Percentiles rank a stretch among this genome's conserved stretches.
Evolutionary conservation across 371 early-diverging fungal species (phyloP).

Genomic region (Rhizopus delemar): DNA sequence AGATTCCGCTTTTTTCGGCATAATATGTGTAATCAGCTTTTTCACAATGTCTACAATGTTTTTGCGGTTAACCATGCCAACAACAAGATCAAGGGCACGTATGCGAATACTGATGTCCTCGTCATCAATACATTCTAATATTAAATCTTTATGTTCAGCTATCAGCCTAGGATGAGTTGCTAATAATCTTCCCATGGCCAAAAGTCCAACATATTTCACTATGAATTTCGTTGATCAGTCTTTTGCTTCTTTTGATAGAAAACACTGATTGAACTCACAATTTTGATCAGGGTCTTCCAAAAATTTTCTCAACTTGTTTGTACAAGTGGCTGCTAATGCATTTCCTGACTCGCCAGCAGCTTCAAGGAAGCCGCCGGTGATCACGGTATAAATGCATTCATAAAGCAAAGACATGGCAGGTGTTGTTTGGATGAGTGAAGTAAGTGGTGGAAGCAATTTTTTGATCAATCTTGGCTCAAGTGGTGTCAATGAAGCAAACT

Average conservation of each 20-base stretch:
- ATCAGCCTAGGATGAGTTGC: slow-evolving; percentile 83
- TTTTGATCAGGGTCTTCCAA: slow-evolving; percentile 92
- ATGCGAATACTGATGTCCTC: slow-evolving; percentile 88
- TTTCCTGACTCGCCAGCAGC: slow-evolving; percentile 63
- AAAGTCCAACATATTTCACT: slow-evolving; percentile 92
- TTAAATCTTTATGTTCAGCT: slow-evolving; percentile 77
- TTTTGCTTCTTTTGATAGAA: background rate
- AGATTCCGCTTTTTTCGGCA: slow-evolving; percentile 37
- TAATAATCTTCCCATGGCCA: slow-evolving; percentile 81
- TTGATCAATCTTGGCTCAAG: slow-evolving; percentile 91
- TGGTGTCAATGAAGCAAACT: slow-evolving; percentile 92
- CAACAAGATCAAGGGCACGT: slow-evolving; percentile 83
- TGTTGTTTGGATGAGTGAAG: slow-evolving; percentile 83
- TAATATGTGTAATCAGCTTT: slow-evolving; percentile 76
- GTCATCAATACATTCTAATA: slow-evolving; percentile 89
- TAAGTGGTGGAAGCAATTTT: slow-evolving; percentile 84
- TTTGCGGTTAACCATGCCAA: slow-evolving; percentile 80
- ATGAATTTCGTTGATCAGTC: background rate
- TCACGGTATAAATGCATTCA: slow-evolving; percentile 93
- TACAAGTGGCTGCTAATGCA: slow-evolving; percentile 82
- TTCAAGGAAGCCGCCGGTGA: slow-evolving; percentile 85
- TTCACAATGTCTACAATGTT: slow-evolving; percentile 83
- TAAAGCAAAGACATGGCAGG: slow-evolving; percentile 92
- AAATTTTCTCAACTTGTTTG: slow-evolving; percentile 82
- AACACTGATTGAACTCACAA: slow-evolving; percentile 47